Base-by-base conservation (phyloP, 192 early-diverging fungal species). In the Helicostylum pulchrum region DNA sequence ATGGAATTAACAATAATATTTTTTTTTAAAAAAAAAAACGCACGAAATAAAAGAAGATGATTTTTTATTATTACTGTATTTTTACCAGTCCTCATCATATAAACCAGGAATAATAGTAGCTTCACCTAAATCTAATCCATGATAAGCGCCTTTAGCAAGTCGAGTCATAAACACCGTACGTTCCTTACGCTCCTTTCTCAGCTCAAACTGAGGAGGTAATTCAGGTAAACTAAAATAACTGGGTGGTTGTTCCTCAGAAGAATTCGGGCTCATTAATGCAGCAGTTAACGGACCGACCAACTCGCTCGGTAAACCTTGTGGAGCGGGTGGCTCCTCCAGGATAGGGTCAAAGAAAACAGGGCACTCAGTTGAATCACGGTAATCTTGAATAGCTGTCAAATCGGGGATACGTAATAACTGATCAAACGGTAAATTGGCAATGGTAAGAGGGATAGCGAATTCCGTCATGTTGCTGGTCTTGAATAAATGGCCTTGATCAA, bases 401-500 rank as follows among this genome's bases (percentile, higher is more conserved):
- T 72, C 53, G 12, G 73, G 57, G 43, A 73, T 61, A 53, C 71
- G 68, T 17, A 68, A 36, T 8, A 76, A 51, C 21, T 76, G 74
- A 47, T 65, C 66, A 62, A 73, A 53, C 0, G 77, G 71, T 19
- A 77, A 52, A 50, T 76, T 73, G 21, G 75, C 71, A 19, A 79
- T 66, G 21, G 70, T 45, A 4, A 79, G 52, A 7, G 77, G 77
- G 42, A 79, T 76, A n/a, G 61, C 62, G 32, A 79, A 69, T 61
- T 79, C 74, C 10, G 60, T 31, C 3, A 53, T 31, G 31, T 76
- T 64, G 12, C 31, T 66, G 0, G 67, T 66, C 9, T 72, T 72
- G 65, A 79, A 63, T 1, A 79, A 34, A 44, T 73, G 68, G 0
- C 77, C 74, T 10, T 52, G 61, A 15, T 73, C 75, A 19, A 62